These are phyloP conservation scores for Leptographium lundbergii DNA, from an alignment of 2,329 filamentous ascomycete species.

Conservation along the genomic window DNA sequence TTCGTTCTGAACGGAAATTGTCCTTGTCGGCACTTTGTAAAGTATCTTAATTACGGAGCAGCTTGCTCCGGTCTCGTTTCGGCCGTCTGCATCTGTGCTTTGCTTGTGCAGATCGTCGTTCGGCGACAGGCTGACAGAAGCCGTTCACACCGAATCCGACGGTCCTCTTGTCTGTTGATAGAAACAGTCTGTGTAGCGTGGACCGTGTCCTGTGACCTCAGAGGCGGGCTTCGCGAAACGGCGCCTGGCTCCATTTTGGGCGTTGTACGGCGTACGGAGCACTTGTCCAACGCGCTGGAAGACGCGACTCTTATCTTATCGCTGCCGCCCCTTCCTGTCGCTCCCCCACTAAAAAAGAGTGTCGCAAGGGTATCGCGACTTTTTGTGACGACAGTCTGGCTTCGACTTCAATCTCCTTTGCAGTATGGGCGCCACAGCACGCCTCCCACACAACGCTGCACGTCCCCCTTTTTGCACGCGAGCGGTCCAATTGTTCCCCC, in stretches of 20 bases:
- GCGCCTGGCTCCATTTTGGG: neutral
- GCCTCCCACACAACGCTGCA: neutral
- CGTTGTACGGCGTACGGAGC: neutral
- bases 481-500: neutral
- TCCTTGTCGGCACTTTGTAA: too few species aligned
- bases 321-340: neutral
- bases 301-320: neutral
- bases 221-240: neutral
- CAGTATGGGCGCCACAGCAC: neutral
- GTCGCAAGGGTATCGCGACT: neutral
- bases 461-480: neutral
- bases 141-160: too few species aligned
- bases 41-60: too few species aligned
- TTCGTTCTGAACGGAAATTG: neutral
- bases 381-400: neutral
- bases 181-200: too few species aligned
- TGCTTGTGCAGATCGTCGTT: too few species aligned
- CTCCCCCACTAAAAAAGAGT: neutral
- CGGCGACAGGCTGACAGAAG: too few species aligned
- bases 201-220: too few species aligned
- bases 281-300: neutral
- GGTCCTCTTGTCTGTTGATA: too few species aligned
- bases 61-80: too few species aligned
- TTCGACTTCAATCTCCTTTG: neutral
- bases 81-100: too few species aligned